A percentile compares a stretch with the other conserved stretches of the same genome.
Conservation (phyloP, 1,139 yeast species). For the Pichia terricola region DNA sequence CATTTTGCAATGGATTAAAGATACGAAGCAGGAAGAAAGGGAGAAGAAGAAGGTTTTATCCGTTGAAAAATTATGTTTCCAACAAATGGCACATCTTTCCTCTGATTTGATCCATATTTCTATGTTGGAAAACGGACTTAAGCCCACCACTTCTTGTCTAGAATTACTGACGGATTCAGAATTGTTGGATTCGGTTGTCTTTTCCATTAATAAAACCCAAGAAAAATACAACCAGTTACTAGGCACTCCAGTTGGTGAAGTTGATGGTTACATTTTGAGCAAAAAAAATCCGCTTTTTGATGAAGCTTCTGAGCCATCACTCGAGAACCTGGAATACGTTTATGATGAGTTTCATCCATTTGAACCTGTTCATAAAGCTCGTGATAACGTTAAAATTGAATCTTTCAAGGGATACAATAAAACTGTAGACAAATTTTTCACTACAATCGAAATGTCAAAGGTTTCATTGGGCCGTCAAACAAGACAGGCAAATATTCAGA, state of each 20-base stretch:
- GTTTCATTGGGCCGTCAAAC: conserved; percentile 63
- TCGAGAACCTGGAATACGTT: conserved; percentile 36
- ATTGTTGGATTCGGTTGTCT: conserved; percentile 26
- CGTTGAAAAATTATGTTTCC: conserved; percentile 61
- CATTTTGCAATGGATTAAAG: conserved; percentile 42
- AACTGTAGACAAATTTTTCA: conserved; percentile 76
- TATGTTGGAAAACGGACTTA: conserved; percentile 37
- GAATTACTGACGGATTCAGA: conserved; percentile 18
- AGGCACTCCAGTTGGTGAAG: conserved; percentile 23
- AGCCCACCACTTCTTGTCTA: conserved; percentile 25
- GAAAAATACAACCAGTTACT: conserved; percentile 26
- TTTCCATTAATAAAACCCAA: conserved; percentile 44
- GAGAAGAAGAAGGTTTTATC: conserved; percentile 46
- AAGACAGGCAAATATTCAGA: conserved; percentile 66
- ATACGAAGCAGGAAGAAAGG: conserved; percentile 9
- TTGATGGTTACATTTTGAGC: conserved; percentile 58
- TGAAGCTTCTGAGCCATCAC: conserved; percentile 25
- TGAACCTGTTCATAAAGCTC: conserved; percentile 41
- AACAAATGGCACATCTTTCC: conserved; percentile 64
- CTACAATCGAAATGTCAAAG: conserved; percentile 76
- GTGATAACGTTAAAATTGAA: conserved; percentile 23
- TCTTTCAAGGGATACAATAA: conserved; percentile 55
- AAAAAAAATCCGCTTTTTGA: conserved; percentile 46
- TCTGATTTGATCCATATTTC: conserved; percentile 64
- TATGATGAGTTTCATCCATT: conserved; percentile 87